Evolutionary conservation across 75 land plant genomes (phyloP).

Genomic region (Gnetum montanum): DNA sequence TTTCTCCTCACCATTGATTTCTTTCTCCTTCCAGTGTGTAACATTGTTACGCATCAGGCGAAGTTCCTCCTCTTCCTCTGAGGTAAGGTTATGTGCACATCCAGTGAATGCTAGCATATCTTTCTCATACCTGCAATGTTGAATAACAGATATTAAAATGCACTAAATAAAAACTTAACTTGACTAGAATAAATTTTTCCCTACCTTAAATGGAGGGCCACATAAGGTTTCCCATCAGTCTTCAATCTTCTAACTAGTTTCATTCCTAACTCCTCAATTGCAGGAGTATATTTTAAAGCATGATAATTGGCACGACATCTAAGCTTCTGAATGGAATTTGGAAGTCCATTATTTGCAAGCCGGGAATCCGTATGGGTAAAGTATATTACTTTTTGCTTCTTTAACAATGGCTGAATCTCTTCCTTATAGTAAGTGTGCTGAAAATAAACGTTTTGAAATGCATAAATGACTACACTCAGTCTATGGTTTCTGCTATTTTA

Average conservation of each 20-base stretch:
- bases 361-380: constrained; percentile 69
- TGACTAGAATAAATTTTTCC: not conserved
- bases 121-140: constrained; percentile 74
- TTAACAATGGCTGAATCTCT: constrained; percentile 26
- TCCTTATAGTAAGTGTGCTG: constrained; percentile 61
- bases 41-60: constrained; percentile 47
- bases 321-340: constrained; percentile 44
- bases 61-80: constrained; percentile 66
- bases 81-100: constrained; percentile 69
- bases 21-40: constrained; percentile 90
- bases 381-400: constrained; percentile 53
- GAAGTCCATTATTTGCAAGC: constrained; percentile 61
- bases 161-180: not conserved
- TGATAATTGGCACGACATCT: constrained; percentile 67
- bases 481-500: not conserved
- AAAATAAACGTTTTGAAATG: not conserved
- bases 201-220: constrained; percentile 82
- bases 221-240: constrained; percentile 26
- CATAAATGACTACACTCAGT: not conserved
- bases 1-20: constrained; percentile 51
- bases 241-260: constrained; percentile 41
- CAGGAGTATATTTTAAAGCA: constrained; percentile 35
- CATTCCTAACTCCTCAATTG: constrained; percentile 45
- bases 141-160: constrained; percentile 4
- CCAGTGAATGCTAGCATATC: constrained; percentile 99